phyloP scores from a whole-genome alignment of 139 green algal genomes.

The Dunaliella sp. region DNA sequence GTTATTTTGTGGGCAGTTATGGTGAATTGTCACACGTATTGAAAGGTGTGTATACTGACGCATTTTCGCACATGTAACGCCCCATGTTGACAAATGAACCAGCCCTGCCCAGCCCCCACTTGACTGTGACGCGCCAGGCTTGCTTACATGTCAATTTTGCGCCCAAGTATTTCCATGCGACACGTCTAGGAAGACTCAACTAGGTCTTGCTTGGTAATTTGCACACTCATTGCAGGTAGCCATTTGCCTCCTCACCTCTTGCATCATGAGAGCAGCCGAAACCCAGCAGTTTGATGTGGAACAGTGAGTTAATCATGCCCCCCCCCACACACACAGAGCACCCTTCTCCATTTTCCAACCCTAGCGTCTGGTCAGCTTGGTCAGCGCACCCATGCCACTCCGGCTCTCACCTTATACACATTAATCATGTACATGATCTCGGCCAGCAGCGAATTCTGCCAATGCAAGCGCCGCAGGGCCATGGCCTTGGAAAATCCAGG shows the following conservation, averaged over 20 bases:
- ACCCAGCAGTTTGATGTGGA: background rate
- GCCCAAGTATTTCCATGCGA: too few relatives aligned
- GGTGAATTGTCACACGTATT: too few relatives aligned
- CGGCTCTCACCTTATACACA: constrained; percentile 39
- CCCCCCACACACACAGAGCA: background rate
- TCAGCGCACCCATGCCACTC: background rate
- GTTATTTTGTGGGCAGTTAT: too few relatives aligned
- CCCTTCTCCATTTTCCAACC: background rate
- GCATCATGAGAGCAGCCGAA: background rate
- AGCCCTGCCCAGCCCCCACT: too few relatives aligned
- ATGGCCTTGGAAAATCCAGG: constrained; percentile 45
- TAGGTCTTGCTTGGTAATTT: too few relatives aligned
- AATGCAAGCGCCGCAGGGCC: constrained; percentile 60
- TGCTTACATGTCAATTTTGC: too few relatives aligned
- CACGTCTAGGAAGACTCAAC: too few relatives aligned
- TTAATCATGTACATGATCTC: constrained; percentile 57
- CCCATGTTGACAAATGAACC: too few relatives aligned
- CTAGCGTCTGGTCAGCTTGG: background rate
- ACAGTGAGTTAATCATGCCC: too few relatives aligned
- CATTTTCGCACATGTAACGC: too few relatives aligned
- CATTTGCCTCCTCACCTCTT: background rate
- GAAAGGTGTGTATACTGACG: too few relatives aligned
- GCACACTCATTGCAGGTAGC: background rate
- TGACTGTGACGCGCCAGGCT: too few relatives aligned
- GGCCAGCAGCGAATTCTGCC: constrained; percentile 48